Base-by-base conservation (phyloP, 208 protist species). In the Leishmania martiniquensis region DNA sequence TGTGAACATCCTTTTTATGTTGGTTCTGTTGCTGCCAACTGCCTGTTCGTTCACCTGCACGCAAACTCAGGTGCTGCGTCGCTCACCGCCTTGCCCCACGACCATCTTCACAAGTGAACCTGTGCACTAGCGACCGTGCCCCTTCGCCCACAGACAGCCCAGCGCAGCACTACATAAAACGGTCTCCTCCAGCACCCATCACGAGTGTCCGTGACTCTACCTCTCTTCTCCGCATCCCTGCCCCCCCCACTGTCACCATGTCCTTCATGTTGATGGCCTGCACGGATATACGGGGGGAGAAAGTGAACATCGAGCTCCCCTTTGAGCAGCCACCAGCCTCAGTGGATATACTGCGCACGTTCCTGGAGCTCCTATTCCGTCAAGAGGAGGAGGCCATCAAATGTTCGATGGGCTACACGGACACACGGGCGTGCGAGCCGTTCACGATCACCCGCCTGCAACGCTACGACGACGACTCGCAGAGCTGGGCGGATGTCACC, bases 281-380 rank as follows among this genome's bases (percentile, higher is more conserved):
- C 75, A 88, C 89, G 2, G 90, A 96, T 65, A 93, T 96, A 67
- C 81, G 83, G 39, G 89, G 80, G 25, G 82, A 93, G 59, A 96
- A 95, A 80, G 80, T 96, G 0, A 96, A 96, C 78, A 60, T 96
- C 0, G 87, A 93, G 57, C 75, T 96, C n/a, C 89, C 92, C 54
- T 91, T 96, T 62, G 67, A 82, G 17, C 74, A 82, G 22, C 86
- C 84, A 5, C 92, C 90, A 2, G 59, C 79, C 6, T 89, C 90
- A 17, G 37, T 96, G 17, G 81, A 87, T 4, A 86, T 77, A 45
- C 76, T 96, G n/a, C 80, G 86, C 60, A 25, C 69, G n/a, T 76
- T 86, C 1, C 42, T 96, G 0, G 90, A 96, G 77, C 78, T 82
- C 20, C 80, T 87, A 15, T 95, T 96, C 55, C 89, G 89, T 12